Percentiles rank a stretch among this genome's conserved stretches.
Conservation (phyloP, 2,329 filamentous ascomycete species). For the Cytospora paraplurivora region DNA sequence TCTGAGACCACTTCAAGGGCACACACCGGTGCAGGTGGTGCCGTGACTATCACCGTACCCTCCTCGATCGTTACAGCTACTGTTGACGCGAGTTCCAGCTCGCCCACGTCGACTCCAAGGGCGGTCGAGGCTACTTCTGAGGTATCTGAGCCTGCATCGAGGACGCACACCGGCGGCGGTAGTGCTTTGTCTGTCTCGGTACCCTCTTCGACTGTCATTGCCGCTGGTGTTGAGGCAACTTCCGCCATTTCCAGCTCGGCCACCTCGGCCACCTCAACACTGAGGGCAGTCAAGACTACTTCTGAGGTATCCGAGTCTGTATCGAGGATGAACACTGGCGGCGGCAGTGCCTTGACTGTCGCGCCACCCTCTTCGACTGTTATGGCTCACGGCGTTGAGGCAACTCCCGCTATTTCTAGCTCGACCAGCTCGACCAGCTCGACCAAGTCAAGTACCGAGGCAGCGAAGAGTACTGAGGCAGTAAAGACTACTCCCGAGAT, state of each 20-base stretch:
- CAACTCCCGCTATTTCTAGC: too few species aligned
- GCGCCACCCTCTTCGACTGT: not conserved
- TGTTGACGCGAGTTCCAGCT: not conserved
- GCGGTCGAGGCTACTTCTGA: not conserved
- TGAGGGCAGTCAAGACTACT: not conserved
- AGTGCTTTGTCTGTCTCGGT: not conserved
- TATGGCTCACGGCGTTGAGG: too few species aligned
- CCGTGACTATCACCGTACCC: constrained; percentile 20
- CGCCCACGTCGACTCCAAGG: not conserved
- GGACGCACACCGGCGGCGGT: not conserved
- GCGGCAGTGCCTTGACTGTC: not conserved
- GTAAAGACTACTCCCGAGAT: not conserved
- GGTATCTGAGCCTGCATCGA: not conserved
- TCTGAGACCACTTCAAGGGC: not conserved
- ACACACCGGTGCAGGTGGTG: constrained; percentile 1
- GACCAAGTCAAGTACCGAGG: too few species aligned
- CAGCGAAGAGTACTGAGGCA: too few species aligned
- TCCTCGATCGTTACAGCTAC: constrained; percentile 22
- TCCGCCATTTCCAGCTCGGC: not conserved
- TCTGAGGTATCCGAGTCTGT: not conserved
- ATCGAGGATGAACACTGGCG: not conserved
- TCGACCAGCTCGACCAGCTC: too few species aligned
- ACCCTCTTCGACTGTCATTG: not conserved
- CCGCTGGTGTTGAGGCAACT: not conserved
- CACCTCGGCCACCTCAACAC: not conserved